Conservation (phyloP, 2,329 filamentous ascomycete genomes). For the Grosmannia penicillata region DNA sequence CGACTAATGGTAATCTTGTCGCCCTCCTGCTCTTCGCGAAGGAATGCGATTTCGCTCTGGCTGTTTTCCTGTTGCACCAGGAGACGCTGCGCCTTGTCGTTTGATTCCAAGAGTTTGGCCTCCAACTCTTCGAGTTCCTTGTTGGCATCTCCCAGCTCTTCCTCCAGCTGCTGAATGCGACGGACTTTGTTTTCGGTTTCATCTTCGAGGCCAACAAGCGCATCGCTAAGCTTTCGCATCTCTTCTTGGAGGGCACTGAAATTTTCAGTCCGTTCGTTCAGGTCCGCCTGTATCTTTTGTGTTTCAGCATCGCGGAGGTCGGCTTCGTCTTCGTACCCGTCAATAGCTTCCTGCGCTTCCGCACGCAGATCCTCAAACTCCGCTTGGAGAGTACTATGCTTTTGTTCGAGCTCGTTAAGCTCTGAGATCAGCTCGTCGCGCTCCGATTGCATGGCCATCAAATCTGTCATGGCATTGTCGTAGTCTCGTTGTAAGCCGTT, state of each 20-base stretch:
- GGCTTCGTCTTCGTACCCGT: conserved; percentile 53
- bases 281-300: conserved; percentile 52
- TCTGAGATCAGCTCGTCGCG: conserved; percentile 51
- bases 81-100: conserved; percentile 75
- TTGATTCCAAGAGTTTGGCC: conserved; percentile 67
- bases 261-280: conserved; percentile 68
- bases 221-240: conserved; percentile 83
- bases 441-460: conserved; percentile 66
- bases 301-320: conserved; percentile 60
- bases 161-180: conserved; percentile 69
- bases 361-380: conserved; percentile 46
- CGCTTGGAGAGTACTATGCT: conserved; percentile 27
- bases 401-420: conserved; percentile 31
- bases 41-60: conserved; percentile 84
- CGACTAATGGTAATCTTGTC: conserved; percentile 98
- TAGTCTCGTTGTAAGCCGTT: conserved; percentile 65
- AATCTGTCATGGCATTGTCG: conserved; percentile 55
- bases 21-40: conserved; percentile 89
- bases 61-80: conserved; percentile 85
- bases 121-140: conserved; percentile 78
- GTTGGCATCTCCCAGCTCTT: conserved; percentile 70
- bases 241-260: conserved; percentile 85
- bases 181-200: conserved; percentile 67
- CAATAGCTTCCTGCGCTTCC: conserved; percentile 52
- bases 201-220: conserved; percentile 75